Conservation (phyloP, 2,329 filamentous ascomycete genomes). For the Fusarium vanettenii region DNA sequence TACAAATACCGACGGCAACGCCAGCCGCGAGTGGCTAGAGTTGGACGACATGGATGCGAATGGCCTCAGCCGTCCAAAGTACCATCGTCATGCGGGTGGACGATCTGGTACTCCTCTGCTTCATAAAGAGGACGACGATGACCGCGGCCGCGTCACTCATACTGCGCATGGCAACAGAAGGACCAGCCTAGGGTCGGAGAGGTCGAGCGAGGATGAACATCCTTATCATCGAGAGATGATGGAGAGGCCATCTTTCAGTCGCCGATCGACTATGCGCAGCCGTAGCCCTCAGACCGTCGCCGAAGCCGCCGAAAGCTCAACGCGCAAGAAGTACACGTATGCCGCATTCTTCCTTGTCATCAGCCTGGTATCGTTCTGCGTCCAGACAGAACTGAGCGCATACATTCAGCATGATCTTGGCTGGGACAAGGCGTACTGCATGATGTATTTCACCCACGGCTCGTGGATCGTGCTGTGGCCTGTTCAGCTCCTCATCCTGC, state of each 20-base stretch:
- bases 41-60: constrained; percentile 56
- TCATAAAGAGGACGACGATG: constrained; percentile 49
- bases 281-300: constrained; percentile 71
- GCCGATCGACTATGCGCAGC: constrained; percentile 78
- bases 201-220: constrained; percentile 40
- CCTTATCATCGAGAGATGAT: constrained; percentile 44
- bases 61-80: constrained; percentile 54
- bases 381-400: constrained; percentile 95
- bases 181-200: constrained; percentile 28
- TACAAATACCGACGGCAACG: constrained; percentile 47
- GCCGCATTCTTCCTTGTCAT: constrained; percentile 85
- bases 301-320: constrained; percentile 55
- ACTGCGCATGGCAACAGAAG: constrained; percentile 25
- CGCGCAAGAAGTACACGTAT: constrained; percentile 86
- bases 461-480: constrained; percentile 95
- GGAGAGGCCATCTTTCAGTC: constrained; percentile 44
- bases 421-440: constrained; percentile 99
- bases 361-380: constrained; percentile 86
- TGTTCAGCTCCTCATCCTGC: constrained; percentile 80
- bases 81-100: constrained; percentile 59
- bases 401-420: constrained; percentile 92
- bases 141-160: constrained; percentile 39
- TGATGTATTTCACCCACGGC: constrained; percentile 97
- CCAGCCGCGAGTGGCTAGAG: constrained; percentile 40
- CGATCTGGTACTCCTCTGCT: constrained; percentile 58